Percentiles rank a stretch among this genome's conserved stretches.
Evolutionary conservation across 371 early-diverging fungal species (phyloP).

Genomic region (Zychaea mexicana): DNA sequence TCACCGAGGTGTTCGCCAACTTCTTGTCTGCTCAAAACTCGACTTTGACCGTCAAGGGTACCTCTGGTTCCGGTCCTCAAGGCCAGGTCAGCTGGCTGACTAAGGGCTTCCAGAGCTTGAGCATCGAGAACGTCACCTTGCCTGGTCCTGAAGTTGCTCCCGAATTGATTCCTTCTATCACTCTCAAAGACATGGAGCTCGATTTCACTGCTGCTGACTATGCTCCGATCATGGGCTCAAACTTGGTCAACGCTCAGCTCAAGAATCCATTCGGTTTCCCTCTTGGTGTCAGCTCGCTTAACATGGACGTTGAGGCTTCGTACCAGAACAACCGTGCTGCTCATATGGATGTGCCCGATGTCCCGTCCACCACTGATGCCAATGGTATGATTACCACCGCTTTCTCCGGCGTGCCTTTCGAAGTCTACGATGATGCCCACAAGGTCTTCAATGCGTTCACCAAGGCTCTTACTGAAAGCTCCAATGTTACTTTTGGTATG

Average conservation of each 20-base stretch:
- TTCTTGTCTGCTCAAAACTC: constrained; percentile 48
- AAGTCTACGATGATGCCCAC: constrained; percentile 34
- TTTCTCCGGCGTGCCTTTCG: constrained; percentile 49
- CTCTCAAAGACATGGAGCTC: constrained; percentile 49
- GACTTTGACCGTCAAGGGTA: constrained; percentile 50
- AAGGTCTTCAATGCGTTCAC: constrained; percentile 46
- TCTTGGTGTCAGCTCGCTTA: constrained; percentile 46
- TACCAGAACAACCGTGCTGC: constrained; percentile 42
- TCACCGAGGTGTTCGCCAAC: constrained; percentile 54
- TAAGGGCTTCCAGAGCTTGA: constrained; percentile 53
- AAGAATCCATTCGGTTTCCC: constrained; percentile 65
- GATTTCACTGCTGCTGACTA: constrained; percentile 58
- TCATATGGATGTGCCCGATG: constrained; percentile 46
- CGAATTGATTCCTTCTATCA: constrained; percentile 21
- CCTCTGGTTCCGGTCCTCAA: constrained; percentile 51
- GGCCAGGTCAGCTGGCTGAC: constrained; percentile 62
- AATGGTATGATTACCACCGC: constrained; percentile 43
- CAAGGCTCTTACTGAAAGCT: constrained; percentile 38
- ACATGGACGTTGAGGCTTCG: constrained; percentile 41
- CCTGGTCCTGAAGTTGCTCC: constrained; percentile 24
- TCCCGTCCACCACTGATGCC: constrained; percentile 38
- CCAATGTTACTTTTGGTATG: constrained; percentile 47
- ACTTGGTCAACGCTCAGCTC: constrained; percentile 48
- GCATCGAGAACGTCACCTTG: constrained; percentile 52
- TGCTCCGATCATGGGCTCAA: constrained; percentile 49